phyloP scores from a whole-genome alignment of 257 asterid species.

The Leonotis leonurus region DNA sequence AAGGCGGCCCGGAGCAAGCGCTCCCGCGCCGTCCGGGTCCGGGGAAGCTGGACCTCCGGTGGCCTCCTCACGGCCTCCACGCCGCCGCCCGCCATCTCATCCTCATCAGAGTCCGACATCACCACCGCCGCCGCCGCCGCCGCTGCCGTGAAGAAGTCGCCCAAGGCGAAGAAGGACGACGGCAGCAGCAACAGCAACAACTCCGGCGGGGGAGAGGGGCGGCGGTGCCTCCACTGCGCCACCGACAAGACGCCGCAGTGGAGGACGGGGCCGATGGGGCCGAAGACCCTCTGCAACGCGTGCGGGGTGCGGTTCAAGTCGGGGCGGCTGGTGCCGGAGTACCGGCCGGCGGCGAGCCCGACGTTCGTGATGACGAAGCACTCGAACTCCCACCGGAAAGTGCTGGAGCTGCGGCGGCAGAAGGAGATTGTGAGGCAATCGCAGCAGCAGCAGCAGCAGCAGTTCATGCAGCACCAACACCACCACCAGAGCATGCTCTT shows the following conservation, averaged over 20 bases:
- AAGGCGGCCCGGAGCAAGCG: conserved; percentile 97
- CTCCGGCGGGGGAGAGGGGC: conserved; percentile 37
- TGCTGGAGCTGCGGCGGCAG: conserved; percentile 72
- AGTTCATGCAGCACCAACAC: conserved; percentile 26
- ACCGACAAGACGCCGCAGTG: conserved; percentile 93
- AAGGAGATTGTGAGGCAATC: conserved; percentile 48
- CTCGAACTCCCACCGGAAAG: conserved; percentile 83
- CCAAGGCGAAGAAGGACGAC: conserved; percentile 27
- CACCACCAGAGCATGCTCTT: conserved; percentile 52
- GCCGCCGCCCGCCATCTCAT: conserved; percentile 15
- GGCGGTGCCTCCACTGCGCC: conserved; percentile 85
- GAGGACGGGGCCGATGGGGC: conserved; percentile 98
- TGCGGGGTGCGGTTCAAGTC: conserved; percentile 90
- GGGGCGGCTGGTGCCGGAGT: conserved; percentile 84
- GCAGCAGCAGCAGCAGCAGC: conserved; percentile 32
- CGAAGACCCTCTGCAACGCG: conserved; percentile 83
- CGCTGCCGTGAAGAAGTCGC: conserved; percentile 20
- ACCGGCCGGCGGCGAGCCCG: conserved; percentile 92
- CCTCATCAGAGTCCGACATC: conserved; percentile 37
- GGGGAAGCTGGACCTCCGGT: conserved; percentile 81
- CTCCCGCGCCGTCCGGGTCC: conserved; percentile 74
- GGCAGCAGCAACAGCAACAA: too few relatives aligned
- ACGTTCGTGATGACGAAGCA: conserved; percentile 78
- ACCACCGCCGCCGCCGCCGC: neutral
- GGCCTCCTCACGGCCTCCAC: conserved; percentile 50